Evolutionary conservation across 2,329 filamentous ascomycete genomes (phyloP), one percentile per base, ranked within the genome.

Genomic region (Chalaropsis thielavioides): DNA sequence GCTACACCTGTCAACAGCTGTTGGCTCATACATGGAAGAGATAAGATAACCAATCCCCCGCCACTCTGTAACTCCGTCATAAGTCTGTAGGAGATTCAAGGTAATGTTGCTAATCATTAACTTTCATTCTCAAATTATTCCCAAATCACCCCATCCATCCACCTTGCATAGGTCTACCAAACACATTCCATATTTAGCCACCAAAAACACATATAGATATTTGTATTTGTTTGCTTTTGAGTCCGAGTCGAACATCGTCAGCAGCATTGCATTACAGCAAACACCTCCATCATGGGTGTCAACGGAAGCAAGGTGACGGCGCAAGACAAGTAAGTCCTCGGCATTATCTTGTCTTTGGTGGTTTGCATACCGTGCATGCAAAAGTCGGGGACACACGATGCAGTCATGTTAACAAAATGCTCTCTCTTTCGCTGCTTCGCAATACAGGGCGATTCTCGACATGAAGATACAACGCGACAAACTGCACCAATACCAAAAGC

Each of bases 391-490:
- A 2, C 11, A 43, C 17, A 13, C 17, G 41, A n/a, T 31, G 1
- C 24, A 56, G 15, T 6, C 17, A 31, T 31, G 22, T 61, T 62
- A 35, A 58, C 61, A 5, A 19, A 59, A 35, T 24, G 58, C 24
- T 11, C 40, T 54, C 22, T 46, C 15, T 13, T 35, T 6, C 22
- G 22, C 6, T 31, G 11, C 51, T 56, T 22, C 13, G 10, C 51
- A 1, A 10, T 56, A 15, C 73, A 96, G 92, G 78, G 92, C 92
- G 67, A 96, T 97, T 76, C 87, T 97, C 72, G 92, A 97, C 77
- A 88, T 97, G 78, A 97, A 97, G 79, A 90, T 85, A 76, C 92
- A 97, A 78, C 92, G 94, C 75, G 94, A 99, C 80, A 95, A 91
- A 75, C 86, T 99, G 2, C 92, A 95, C 72, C 91, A 95, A 75